Percentiles rank a stretch among this genome's conserved stretches.
phyloP scores from a whole-genome alignment of 169 alveolate genomes.

The Besnoitia besnoiti region DNA sequence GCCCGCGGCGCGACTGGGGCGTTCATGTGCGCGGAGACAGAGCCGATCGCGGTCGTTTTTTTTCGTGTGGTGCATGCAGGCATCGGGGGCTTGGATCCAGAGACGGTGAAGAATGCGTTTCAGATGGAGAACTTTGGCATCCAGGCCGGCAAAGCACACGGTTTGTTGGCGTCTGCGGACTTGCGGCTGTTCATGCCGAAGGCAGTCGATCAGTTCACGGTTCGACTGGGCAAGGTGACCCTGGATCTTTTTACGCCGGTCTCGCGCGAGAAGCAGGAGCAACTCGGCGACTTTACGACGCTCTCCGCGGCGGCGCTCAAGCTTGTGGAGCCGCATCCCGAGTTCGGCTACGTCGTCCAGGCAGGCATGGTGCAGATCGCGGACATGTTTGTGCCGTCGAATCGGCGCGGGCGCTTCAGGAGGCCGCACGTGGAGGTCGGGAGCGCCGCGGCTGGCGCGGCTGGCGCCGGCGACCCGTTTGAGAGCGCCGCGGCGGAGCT shows the following conservation, averaged over 20 bases:
- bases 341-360: conserved; percentile 21
- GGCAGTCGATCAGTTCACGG: background rate
- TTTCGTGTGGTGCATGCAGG: background rate
- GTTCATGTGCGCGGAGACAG: background rate
- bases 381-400: conserved; percentile 5
- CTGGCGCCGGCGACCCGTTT: background rate
- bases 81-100: conserved; percentile 23
- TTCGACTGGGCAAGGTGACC: conserved; percentile 31
- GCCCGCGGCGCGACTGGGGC: background rate
- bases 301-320: background rate
- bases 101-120: background rate
- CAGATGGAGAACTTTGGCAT: conserved; percentile 26
- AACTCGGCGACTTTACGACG: background rate
- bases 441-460: background rate
- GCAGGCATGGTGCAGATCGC: conserved; percentile 24
- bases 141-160: conserved; percentile 18
- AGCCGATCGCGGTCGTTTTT: background rate
- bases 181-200: conserved; percentile 30
- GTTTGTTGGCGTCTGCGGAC: conserved; percentile 21
- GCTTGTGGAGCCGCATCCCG: conserved; percentile 23
- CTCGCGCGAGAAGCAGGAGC: background rate
- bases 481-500: background rate
- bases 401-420: background rate
- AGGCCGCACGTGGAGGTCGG: background rate
- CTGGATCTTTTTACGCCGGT: conserved; percentile 39